Evolutionary conservation across 148 eudicot genomes (phyloP), one percentile per base, ranked within the genome.

Genomic region (Amaranthus hypochondriacus): DNA sequence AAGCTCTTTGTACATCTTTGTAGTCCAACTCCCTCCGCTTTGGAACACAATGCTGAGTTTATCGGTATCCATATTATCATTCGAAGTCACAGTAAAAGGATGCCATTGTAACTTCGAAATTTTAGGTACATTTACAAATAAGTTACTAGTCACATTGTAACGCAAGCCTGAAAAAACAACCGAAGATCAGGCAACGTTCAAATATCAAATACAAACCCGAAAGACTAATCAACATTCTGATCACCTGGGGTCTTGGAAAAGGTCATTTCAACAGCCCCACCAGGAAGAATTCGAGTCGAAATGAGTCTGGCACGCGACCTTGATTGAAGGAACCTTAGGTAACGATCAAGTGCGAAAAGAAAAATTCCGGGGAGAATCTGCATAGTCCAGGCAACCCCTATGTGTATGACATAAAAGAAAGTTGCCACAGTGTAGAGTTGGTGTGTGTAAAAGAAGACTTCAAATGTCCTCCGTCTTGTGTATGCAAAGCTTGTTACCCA

Each of bases 71-170:
- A 84, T 66, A 69, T 79, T 81, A 48, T 84, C 74, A 64, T 77
- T 87, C 52, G 97, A 92, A 69, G 67, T 84, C 62, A 89, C 84
- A 5, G 92, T 89, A 65, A 86, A 92, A 52, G 97, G 97, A 65
- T 92, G 97, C 97, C 94, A 89, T 60, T 92, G 97, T 74, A 92
- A 18, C 85, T 75, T 89, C 6, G 97, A 92, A 51, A 92, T 79
- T 68, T 85, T 83, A 3, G 97, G 92, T 55, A 82, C 87, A 55
- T 89, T 82, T 13, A 92, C 65, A 47, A 92, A 92, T 72, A 92
- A 69, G 72, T 79, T 86, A 76, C 97, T 92, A 1, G 94, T 81
- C 0, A 89, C 87, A 76, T 79, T 80, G 72, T 91, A 87, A 12
- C 48, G 77, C 64, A 91, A 73, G 5, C 80, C 91, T 91, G 81